Conservation (phyloP, 169 alveolate genomes). For the Cryptosporidium meleagridis region DNA sequence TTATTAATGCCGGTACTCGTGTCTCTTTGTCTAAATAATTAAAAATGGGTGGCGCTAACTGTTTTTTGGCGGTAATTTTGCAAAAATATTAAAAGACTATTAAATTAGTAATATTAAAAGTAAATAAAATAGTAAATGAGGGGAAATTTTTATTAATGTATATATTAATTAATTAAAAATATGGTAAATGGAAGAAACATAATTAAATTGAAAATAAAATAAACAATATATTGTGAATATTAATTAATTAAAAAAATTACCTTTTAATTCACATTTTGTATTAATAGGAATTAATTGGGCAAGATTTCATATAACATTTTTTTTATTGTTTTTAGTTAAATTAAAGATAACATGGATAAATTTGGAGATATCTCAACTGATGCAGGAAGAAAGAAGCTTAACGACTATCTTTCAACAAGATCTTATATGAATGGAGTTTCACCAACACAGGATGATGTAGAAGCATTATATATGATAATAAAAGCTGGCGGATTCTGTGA, state of each 20-base stretch:
- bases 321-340: not conserved
- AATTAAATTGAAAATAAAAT: not conserved
- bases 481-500: slow-evolving; percentile 30
- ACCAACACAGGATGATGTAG: slow-evolving; percentile 69
- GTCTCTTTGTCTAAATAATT: not conserved
- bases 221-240: not conserved
- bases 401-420: slow-evolving; percentile 66
- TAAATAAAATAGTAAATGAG: not conserved
- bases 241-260: not conserved
- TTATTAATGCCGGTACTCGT: not conserved
- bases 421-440: slow-evolving; percentile 53
- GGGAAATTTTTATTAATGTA: not conserved
- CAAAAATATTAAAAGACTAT: not conserved
- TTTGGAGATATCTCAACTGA: slow-evolving; percentile 65
- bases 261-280: not conserved
- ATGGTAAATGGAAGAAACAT: not conserved
- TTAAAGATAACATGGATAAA: slow-evolving; percentile 14
- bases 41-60: not conserved
- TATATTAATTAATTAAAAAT: not conserved
- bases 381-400: slow-evolving; percentile 39
- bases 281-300: not conserved
- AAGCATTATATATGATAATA: slow-evolving; percentile 15
- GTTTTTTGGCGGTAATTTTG: not conserved
- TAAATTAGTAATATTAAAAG: not conserved
- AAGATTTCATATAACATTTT: not conserved